Conservation (phyloP, 257 asterid genomes). For the Fraxinus cuspidata region DNA sequence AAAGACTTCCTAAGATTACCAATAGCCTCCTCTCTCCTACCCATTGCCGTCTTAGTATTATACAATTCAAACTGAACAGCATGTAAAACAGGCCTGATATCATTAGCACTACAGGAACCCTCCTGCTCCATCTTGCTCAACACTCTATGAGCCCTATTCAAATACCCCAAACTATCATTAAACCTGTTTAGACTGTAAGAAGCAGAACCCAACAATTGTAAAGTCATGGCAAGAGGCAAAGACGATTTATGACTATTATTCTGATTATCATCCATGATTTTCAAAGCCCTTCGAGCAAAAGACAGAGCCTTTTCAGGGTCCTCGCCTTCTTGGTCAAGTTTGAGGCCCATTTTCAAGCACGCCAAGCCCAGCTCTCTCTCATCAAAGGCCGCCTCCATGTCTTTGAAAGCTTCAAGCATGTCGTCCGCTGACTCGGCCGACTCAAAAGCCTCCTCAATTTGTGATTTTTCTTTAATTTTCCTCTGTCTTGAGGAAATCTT, state of each 20-base stretch:
- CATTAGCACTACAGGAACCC: conserved; percentile 43
- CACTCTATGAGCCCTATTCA: conserved; percentile 79
- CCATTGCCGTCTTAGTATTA: conserved; percentile 85
- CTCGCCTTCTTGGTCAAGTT: conserved; percentile 76
- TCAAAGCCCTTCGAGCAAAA: conserved; percentile 73
- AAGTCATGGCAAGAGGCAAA: conserved; percentile 82
- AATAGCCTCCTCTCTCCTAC: conserved; percentile 91
- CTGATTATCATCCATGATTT: conserved; percentile 55
- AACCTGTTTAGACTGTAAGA: conserved; percentile 62
- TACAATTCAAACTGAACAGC: conserved; percentile 75
- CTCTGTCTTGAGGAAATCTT: conserved; percentile 70
- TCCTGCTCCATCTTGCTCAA: conserved; percentile 56
- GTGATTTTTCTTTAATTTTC: conserved; percentile 59
- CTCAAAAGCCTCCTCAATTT: conserved; percentile 85
- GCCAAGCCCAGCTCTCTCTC: conserved; percentile 80
- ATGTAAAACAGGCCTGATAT: conserved; percentile 64
- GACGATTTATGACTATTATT: conserved; percentile 35
- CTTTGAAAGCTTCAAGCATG: conserved; percentile 69
- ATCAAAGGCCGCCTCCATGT: conserved; percentile 65
- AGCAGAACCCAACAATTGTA: conserved; percentile 84
- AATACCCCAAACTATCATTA: conserved; percentile 80
- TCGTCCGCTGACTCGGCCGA: conserved; percentile 72
- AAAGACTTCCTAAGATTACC: conserved; percentile 70
- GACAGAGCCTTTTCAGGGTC: conserved; percentile 69
- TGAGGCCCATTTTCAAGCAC: conserved; percentile 78